phyloP scores from a whole-genome alignment of 441 rosid species.

The Sinapis alba region DNA sequence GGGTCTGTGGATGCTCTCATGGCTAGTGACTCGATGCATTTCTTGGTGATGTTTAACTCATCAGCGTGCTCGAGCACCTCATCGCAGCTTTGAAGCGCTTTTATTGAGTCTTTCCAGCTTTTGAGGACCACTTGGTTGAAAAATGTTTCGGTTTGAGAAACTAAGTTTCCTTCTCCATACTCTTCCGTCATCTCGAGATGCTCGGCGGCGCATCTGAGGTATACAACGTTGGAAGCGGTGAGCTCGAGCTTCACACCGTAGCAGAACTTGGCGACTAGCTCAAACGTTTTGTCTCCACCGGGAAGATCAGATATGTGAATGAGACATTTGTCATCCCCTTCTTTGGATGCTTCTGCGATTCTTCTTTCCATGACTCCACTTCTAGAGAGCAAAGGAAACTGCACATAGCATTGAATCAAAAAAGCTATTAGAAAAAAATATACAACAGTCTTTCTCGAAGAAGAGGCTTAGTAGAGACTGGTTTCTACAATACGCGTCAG shows the following conservation, averaged over 20 bases:
- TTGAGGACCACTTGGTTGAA: slow-evolving; percentile 78
- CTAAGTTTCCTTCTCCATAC: slow-evolving; percentile 86
- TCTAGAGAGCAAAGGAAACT: slow-evolving; percentile 97
- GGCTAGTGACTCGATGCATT: slow-evolving; percentile 82
- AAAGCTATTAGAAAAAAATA: background rate
- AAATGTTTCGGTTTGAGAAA: slow-evolving; percentile 73
- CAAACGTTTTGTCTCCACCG: slow-evolving; percentile 90
- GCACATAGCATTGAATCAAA: slow-evolving; percentile 30
- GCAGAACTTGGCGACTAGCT: slow-evolving; percentile 93
- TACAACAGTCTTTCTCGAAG: background rate
- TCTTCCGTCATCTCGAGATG: slow-evolving; percentile 94
- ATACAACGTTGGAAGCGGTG: slow-evolving; percentile 83
- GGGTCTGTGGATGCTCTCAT: slow-evolving; percentile 82
- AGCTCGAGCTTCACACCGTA: slow-evolving; percentile 95
- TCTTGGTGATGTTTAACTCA: slow-evolving; percentile 66
- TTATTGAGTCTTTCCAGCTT: slow-evolving; percentile 89
- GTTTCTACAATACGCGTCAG: background rate
- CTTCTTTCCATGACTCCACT: slow-evolving; percentile 91
- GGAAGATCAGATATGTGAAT: slow-evolving; percentile 68
- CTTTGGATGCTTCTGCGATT: slow-evolving; percentile 78
- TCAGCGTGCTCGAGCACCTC: slow-evolving; percentile 71
- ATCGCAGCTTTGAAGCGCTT: slow-evolving; percentile 80
- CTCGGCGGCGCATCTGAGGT: slow-evolving; percentile 87
- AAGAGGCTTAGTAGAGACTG: background rate
- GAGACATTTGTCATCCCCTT: slow-evolving; percentile 65